These are phyloP conservation scores for Neonothopanus nambi DNA, from an alignment of 1,284 basidiomycete species.

Conservation along the genomic window DNA sequence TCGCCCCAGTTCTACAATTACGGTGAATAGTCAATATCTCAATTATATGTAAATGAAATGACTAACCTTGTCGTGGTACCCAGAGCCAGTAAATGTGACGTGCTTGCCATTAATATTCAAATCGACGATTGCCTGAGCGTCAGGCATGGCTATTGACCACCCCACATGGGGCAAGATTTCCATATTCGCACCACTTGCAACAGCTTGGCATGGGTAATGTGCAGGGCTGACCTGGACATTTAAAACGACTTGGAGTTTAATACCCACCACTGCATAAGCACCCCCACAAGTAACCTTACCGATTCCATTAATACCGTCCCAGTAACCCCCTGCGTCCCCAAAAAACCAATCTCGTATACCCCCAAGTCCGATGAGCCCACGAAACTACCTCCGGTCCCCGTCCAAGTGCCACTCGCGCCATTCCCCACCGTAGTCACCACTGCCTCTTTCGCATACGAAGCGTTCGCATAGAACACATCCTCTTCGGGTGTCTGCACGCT, in stretches of 20 bases:
- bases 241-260: background rate
- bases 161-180: slow-evolving; percentile 18
- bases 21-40: background rate
- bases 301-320: slow-evolving; percentile 14
- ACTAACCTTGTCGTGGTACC: slow-evolving; percentile 22
- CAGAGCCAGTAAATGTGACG: slow-evolving; percentile 12
- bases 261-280: background rate
- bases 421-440: slow-evolving; percentile 8
- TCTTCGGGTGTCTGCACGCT: slow-evolving; percentile 15
- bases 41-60: background rate
- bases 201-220: slow-evolving; percentile 17
- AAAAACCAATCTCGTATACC: slow-evolving; percentile 7
- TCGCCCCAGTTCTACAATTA: slow-evolving; percentile 22
- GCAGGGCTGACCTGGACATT: slow-evolving; percentile 16
- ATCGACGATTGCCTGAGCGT: slow-evolving; percentile 17
- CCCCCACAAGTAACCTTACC: slow-evolving; percentile 4
- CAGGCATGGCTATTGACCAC: slow-evolving; percentile 22
- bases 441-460: background rate
- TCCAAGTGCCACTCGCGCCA: slow-evolving; percentile 16
- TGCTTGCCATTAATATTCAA: slow-evolving; percentile 11
- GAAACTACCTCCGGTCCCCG: slow-evolving; percentile 18
- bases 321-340: slow-evolving; percentile 1
- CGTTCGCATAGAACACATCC: background rate
- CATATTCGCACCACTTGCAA: slow-evolving; percentile 12
- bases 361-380: slow-evolving; percentile 4